phyloP scores from a whole-genome alignment of 768 basidiomycete genomes.

The Collybia mongolica region DNA sequence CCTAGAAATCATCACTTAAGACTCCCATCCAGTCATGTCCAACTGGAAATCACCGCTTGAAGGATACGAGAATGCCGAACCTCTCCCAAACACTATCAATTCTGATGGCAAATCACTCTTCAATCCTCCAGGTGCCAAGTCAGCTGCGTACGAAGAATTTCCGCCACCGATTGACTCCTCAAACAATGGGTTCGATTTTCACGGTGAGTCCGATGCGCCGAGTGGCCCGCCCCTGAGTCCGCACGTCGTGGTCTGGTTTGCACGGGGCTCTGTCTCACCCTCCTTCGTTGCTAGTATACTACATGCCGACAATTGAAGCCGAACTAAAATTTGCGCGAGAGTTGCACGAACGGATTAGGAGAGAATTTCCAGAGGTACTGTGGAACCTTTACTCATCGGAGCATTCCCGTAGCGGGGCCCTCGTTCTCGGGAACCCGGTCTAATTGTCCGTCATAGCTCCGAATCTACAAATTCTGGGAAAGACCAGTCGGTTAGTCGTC shows the following conservation, averaged over 20 bases:
- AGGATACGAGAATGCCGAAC: constrained; percentile 36
- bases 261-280: neutral
- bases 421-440: neutral
- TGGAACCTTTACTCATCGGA: neutral
- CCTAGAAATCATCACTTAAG: no score
- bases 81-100: constrained; percentile 44
- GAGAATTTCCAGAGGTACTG: constrained; percentile 69
- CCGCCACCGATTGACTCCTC: constrained; percentile 50
- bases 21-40: constrained; percentile 8
- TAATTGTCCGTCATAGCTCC: constrained; percentile 37
- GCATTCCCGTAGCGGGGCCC: no score
- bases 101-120: constrained; percentile 56
- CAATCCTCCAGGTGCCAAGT: constrained; percentile 45
- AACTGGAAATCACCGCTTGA: constrained; percentile 30
- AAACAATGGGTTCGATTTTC: constrained; percentile 72
- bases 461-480: constrained; percentile 63
- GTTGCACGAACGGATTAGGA: constrained; percentile 55
- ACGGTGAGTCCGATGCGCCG: constrained; percentile 42
- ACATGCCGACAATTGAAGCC: constrained; percentile 42
- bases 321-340: constrained; percentile 50
- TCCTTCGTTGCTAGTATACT: constrained; percentile 49
- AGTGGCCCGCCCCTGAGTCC: neutral
- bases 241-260: neutral
- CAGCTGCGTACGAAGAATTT: constrained; percentile 52
- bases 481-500: constrained; percentile 52